These are phyloP conservation scores for Termitomyces sp. DNA, from an alignment of 768 basidiomycete genomes.

Conservation along the genomic window DNA sequence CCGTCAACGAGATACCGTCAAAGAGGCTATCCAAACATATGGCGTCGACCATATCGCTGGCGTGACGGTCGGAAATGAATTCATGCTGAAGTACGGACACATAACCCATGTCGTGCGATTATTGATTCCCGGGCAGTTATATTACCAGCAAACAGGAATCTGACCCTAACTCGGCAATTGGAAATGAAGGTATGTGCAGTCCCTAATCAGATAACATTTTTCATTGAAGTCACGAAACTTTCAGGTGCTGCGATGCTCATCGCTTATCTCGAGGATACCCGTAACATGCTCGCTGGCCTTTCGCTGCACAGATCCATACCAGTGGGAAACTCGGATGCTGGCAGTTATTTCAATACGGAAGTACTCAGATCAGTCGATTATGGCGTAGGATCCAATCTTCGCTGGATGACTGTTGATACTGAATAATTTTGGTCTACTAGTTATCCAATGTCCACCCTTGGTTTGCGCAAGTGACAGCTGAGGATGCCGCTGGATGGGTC, in stretches of 20 bases:
- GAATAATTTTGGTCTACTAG: slow-evolving; percentile 23
- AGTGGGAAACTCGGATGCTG: slow-evolving; percentile 84
- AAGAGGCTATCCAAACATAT: slow-evolving; percentile 67
- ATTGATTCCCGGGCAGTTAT: slow-evolving; percentile 39
- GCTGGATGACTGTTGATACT: background rate
- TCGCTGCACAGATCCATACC: slow-evolving; percentile 57
- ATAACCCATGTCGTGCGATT: background rate
- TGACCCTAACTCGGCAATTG: slow-evolving; percentile 55
- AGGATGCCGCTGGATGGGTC: slow-evolving; percentile 81
- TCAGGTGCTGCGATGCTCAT: slow-evolving; percentile 56
- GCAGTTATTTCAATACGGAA: slow-evolving; percentile 69
- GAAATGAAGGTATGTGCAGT: slow-evolving; percentile 29
- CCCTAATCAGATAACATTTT: background rate
- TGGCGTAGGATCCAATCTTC: slow-evolving; percentile 40
- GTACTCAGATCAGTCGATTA: slow-evolving; percentile 63
- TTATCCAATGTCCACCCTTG: slow-evolving; percentile 93
- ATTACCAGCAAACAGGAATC: slow-evolving; percentile 39
- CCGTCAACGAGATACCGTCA: slow-evolving; percentile 62
- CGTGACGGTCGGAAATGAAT: slow-evolving; percentile 90
- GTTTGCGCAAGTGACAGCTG: slow-evolving; percentile 76
- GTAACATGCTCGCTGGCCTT: slow-evolving; percentile 44
- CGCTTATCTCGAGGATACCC: slow-evolving; percentile 61
- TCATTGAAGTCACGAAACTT: background rate
- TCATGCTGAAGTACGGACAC: slow-evolving; percentile 59
- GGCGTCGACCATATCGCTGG: slow-evolving; percentile 74